Evolutionary conservation across 73 alveolate species (phyloP).

Genomic region (Urostyla sp.): DNA sequence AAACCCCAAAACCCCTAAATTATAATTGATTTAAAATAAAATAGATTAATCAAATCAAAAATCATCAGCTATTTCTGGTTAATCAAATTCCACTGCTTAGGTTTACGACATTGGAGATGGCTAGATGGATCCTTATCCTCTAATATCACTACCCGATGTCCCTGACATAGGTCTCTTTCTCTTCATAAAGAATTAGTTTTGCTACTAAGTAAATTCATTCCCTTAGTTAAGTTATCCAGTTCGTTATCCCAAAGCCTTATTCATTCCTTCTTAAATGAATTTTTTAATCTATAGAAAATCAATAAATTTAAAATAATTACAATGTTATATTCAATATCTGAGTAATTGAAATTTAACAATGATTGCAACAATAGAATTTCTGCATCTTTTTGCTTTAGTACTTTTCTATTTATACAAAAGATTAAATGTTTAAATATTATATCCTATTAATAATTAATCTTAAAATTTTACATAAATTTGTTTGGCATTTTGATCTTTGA

Average conservation of each 20-base stretch:
- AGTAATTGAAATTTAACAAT: slow-evolving; percentile 17
- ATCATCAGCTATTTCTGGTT: slow-evolving; percentile 24
- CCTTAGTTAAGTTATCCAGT: slow-evolving; percentile 35
- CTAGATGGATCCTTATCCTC: not conserved
- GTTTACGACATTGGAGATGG: not conserved
- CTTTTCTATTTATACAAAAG: slow-evolving; percentile 26
- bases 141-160: slow-evolving; percentile 8
- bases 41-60: slow-evolving; percentile 8
- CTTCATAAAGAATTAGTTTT: slow-evolving; percentile 33
- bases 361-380: slow-evolving; percentile 1
- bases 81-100: slow-evolving; percentile 3
- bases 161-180: slow-evolving; percentile 1
- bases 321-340: slow-evolving; percentile 25
- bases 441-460: slow-evolving; percentile 11
- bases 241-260: slow-evolving; percentile 30
- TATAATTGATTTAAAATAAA: too few species aligned
- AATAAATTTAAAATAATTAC: not conserved
- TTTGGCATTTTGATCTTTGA: slow-evolving; percentile 18
- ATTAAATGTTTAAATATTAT: slow-evolving; percentile 39
- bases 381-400: slow-evolving; percentile 17
- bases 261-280: slow-evolving; percentile 17
- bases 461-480: slow-evolving; percentile 5
- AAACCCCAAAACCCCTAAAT: too few species aligned
- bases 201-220: slow-evolving; percentile 9
- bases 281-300: slow-evolving; percentile 20